These are phyloP conservation scores for Nepenthes mirabilis DNA, from an alignment of 148 eudicot species.

Conservation along the genomic window DNA sequence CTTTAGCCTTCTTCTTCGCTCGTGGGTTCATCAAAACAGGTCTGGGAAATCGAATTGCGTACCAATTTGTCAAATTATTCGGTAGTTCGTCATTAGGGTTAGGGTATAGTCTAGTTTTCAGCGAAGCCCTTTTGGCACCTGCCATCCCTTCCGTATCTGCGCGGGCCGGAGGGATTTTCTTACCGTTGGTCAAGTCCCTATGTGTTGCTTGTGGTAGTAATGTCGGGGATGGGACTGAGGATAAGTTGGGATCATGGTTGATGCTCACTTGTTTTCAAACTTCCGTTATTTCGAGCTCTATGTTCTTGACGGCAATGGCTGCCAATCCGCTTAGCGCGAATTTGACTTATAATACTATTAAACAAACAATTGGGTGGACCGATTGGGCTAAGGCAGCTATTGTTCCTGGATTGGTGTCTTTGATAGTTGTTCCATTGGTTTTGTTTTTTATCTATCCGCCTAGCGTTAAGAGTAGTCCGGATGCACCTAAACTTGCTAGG, in stretches of 20 bases:
- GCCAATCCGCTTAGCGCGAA: constrained; percentile 88
- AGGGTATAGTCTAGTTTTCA: constrained; percentile 74
- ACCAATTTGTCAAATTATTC: constrained; percentile 61
- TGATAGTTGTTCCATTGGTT: constrained; percentile 70
- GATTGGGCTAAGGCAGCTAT: constrained; percentile 98
- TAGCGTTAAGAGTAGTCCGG: constrained; percentile 79
- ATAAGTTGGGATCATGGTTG: constrained; percentile 73
- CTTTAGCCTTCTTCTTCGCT: constrained; percentile 90
- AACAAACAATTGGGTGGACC: constrained; percentile 79
- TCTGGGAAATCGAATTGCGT: constrained; percentile 71
- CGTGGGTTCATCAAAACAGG: constrained; percentile 91
- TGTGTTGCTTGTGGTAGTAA: constrained; percentile 86
- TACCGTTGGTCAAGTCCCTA: constrained; percentile 67
- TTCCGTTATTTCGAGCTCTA: constrained; percentile 69
- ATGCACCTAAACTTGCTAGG: constrained; percentile 80
- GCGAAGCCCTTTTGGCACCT: constrained; percentile 82
- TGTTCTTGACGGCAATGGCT: constrained; percentile 96
- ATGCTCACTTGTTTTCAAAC: constrained; percentile 94
- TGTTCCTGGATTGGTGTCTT: constrained; percentile 89
- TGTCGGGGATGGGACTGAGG: constrained; percentile 81
- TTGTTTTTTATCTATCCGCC: constrained; percentile 85
- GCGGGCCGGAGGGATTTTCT: constrained; percentile 79
- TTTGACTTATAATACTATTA: constrained; percentile 48
- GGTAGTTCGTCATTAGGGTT: constrained; percentile 65
- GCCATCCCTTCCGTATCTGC: constrained; percentile 95